Base-by-base conservation (phyloP, 1,139 yeast species). In the Geotrichum carabidarum region DNA sequence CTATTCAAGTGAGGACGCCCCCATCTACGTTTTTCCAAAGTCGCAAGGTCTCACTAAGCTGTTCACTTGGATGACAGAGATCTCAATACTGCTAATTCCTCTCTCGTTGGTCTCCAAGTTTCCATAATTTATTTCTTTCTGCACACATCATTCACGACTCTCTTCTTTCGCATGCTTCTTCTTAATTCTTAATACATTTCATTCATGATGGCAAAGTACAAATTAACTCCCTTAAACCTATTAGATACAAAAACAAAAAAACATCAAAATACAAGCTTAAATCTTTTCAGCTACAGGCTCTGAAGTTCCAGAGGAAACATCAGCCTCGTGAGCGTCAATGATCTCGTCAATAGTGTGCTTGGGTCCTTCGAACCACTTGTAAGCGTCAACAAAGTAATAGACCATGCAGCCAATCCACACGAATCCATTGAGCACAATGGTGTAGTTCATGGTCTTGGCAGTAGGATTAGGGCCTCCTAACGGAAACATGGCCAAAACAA, bases 351-450 rank as follows among this genome's bases (percentile, higher is more conserved):
- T 65, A 61, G 82, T 81, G 60, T 78, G 74, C 67, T 73, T 78
- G 38, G 87, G 88, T n/a, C 88, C 88, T 32, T 69, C 68, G 69
- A 81, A 83, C 79, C 83, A 77, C 62, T 79, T 81, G 59, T 75
- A 79, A 30, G 86, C 87, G 61, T 75, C 78, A 12, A 77, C 68
- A 48, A 67, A 66, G 63, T 71, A 83, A 78, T 82, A 82, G 1
- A 74, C 61, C 37, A 75, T 63, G 5, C 79, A 76, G 27, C 82
- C 62, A 31, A 78, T 62, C 78, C 82, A 72, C 1, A 84, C 80
- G 2, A 83, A 85, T 59, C 79, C 82, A 64, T 76, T 82, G 14
- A 82, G 85, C 44, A 81, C 73, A 38, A 72, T 75, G 0, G 86
- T 82, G 83, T 86, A 83, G 69, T 82, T 82, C 87, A 83, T 83